Conservation (phyloP, 495 filamentous ascomycete genomes). For the Penicillium pulvis region DNA sequence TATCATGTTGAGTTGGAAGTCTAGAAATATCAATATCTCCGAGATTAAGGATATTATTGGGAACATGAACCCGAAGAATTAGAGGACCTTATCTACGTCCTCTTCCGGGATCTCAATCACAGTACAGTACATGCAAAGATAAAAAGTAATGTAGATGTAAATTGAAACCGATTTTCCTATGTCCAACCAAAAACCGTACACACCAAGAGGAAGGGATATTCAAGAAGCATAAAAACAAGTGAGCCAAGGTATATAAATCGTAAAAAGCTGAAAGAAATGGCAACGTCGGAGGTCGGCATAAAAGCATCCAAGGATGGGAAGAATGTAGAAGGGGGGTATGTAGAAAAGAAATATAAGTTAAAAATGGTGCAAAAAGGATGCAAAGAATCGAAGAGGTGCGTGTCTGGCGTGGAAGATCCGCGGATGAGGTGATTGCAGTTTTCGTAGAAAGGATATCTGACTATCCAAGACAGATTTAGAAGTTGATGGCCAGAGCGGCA, state of each 20-base stretch:
- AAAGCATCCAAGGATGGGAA: conserved; percentile 15
- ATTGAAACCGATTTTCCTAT: conserved; percentile 21
- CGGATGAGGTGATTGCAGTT: conserved; percentile 3
- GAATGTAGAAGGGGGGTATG: conserved; percentile 21
- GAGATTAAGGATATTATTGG: not conserved
- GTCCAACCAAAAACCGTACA: conserved; percentile 27
- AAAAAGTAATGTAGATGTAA: conserved; percentile 7
- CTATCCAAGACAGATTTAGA: conserved; percentile 18
- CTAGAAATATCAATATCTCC: not conserved
- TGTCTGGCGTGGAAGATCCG: conserved; percentile 11
- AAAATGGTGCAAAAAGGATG: conserved; percentile 9
- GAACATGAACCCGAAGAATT: not conserved
- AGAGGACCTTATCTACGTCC: conserved; percentile 2
- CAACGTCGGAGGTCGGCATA: conserved; percentile 32
- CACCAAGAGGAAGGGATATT: conserved; percentile 28
- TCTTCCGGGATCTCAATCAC: not conserved
- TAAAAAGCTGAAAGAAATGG: conserved; percentile 22
- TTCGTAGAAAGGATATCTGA: conserved; percentile 12
- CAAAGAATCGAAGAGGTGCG: conserved; percentile 18
- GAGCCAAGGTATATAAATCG: conserved; percentile 32
- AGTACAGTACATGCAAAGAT: conserved; percentile 6
- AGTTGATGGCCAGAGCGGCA: conserved; percentile 28
- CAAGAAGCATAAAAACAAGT: conserved; percentile 27
- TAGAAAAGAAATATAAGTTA: conserved; percentile 22
- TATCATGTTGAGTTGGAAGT: not conserved